Evolutionary conservation across 179 eudicot species (phyloP), one percentile per base, ranked within the genome.

Genomic region (Pouteria campechiana): DNA sequence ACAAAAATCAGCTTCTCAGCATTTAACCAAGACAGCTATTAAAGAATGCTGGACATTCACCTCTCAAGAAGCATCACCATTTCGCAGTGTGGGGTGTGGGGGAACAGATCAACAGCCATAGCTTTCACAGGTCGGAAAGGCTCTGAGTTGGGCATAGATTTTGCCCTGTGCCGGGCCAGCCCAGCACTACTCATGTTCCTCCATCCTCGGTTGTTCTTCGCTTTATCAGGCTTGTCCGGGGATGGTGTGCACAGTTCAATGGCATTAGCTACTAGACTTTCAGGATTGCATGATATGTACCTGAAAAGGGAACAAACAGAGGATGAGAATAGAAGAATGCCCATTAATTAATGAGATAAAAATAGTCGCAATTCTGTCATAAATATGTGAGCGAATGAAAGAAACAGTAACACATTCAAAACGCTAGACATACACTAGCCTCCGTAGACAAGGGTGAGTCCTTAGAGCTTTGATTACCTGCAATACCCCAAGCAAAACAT

Each of bases 101-200:
- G 97, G 48, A 89, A 89, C 27, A 89, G 81, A 78, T 89, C 97
- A 17, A 89, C 97, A 3, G 95, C 97, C 95, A 81, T 76, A 13
- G 97, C 76, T 66, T 86, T 89, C 17, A 89, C 46, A 3, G 97
- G 97, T 46, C 42, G 74, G 49, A 89, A 89, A 19, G 93, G 95
- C 69, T 78, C 93, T 0, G 97, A 89, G 42, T 37, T 61, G 10
- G 97, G 97, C 95, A 89, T 89, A 0, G 93, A 81, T 57, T 81
- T 89, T 48, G 76, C 65, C 46, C 97, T 79, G 22, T 79, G 90
- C 10, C 95, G 81, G 22, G 97, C 95, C 67, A 85, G 57, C 33
- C 90, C 78, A 32, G 93, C 93, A 33, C 70, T 69, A 66, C 97
- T 74, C 81, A 82, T 78, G 41, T 74, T 76, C 61, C 79, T 81